Evolutionary conservation across 2,329 filamentous ascomycete genomes (phyloP).

Genomic region (Corinectria fuckeliana): DNA sequence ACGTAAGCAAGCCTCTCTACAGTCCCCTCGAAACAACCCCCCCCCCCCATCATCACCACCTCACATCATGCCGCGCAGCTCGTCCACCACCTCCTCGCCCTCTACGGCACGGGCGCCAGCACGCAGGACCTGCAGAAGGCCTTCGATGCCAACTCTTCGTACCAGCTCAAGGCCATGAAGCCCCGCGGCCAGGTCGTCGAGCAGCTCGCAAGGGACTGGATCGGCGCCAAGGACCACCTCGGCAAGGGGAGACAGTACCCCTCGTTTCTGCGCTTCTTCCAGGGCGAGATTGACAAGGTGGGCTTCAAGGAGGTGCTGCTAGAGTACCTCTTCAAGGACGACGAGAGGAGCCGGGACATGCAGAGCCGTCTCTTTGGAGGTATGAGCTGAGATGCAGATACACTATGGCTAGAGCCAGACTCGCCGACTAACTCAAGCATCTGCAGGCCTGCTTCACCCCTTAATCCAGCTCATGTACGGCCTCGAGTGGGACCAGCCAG

Average conservation of each 20-base stretch:
- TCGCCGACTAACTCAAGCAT: no score
- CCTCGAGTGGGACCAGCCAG: conserved; percentile 81
- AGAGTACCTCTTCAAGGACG: conserved; percentile 72
- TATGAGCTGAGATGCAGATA: no score
- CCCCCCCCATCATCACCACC: no score
- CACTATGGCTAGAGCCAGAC: no score
- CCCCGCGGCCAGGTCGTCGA: conserved; percentile 57
- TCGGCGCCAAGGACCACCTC: conserved; percentile 62
- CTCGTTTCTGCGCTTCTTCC: conserved; percentile 80
- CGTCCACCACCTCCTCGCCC: conserved; percentile 75
- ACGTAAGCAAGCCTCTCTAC: no score
- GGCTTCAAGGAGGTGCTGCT: conserved; percentile 66
- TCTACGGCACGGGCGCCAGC: conserved; percentile 77
- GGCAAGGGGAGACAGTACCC: conserved; percentile 70
- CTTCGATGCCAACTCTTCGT: conserved; percentile 69
- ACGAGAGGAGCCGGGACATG: conserved; percentile 71
- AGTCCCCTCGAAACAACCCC: no score
- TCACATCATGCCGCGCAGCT: conserved; percentile 51
- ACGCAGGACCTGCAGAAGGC: conserved; percentile 64
- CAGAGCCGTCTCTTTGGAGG: conserved; percentile 71
- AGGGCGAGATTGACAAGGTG: conserved; percentile 70
- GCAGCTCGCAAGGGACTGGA: conserved; percentile 61
- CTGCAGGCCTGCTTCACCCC: conserved; percentile 61
- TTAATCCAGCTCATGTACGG: conserved; percentile 87
- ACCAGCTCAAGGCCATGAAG: conserved; percentile 65